Evolutionary conservation across 306 rosid genomes (phyloP), one percentile per base, ranked within the genome.

Genomic region (Senna tora): DNA sequence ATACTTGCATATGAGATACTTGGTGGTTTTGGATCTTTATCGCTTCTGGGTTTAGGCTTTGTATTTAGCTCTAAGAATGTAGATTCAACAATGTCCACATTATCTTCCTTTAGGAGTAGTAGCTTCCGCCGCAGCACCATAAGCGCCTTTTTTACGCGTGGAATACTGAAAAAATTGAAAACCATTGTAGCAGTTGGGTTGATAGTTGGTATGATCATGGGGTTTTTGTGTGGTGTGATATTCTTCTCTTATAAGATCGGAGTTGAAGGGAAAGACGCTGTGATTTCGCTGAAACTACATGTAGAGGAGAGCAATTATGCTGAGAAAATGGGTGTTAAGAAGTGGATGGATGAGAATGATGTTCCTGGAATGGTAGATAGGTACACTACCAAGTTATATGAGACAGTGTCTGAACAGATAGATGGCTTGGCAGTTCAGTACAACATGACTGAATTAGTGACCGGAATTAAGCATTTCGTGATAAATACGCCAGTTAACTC

Each of bases 301-400:
- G 97, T 94, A 8, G 95, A 94, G 61, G 81, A 87, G 86, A 86
- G 84, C 59, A 94, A 91, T 80, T 94, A 94, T 72, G 89, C 91
- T 1, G 99, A 94, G 88, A 90, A 67, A 70, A 78, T 94, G 33
- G 96, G 99, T 43, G 76, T 91, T 3, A 87, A 79, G 88, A 71
- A 89, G 75, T 94, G 99, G 99, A 89, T 94, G 96, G 97, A 91
- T 13, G 99, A 94, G 82, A 89, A 91, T 82, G 97, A 94, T 77
- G 82, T 94, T 75, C 84, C 97, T 53, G 96, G 95, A 54, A 82
- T 85, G 87, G 86, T 94, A 14, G 99, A 94, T 75, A 86, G 65
- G 58, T 94, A 94, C 77, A 82, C 91, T 21, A 78, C 97, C 1
- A 79, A 89, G 77, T 72, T 89, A 2, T 94, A 94, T 55, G 89